These are phyloP conservation scores for Diutina mesorugosa DNA, from an alignment of 1,139 yeast species.

Conservation along the genomic window DNA sequence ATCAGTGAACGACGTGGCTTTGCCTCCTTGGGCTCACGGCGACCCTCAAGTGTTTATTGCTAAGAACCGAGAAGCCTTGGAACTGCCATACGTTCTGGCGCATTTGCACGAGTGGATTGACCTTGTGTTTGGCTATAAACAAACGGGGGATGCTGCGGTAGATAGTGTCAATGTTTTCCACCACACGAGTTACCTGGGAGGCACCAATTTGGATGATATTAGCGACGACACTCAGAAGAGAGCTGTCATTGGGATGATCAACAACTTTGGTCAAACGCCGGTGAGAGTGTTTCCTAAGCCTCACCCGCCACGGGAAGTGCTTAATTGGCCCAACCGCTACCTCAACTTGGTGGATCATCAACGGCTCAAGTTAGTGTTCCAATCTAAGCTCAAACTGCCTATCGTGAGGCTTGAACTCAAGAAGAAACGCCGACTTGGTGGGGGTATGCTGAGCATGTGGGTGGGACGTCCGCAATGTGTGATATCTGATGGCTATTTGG, in stretches of 20 bases:
- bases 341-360: constrained; percentile 14
- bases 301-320: constrained; percentile 40
- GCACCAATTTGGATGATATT: constrained; percentile 60
- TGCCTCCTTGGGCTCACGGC: constrained; percentile 76
- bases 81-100: constrained; percentile 65
- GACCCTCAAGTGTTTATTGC: constrained; percentile 62
- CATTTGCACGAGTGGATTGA: constrained; percentile 77
- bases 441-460: constrained; percentile 19
- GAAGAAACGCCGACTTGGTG: constrained; percentile 8
- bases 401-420: constrained; percentile 28
- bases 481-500: constrained; percentile 24
- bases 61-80: constrained; percentile 70
- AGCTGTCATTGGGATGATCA: constrained; percentile 72
- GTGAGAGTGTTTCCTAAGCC: constrained; percentile 50
- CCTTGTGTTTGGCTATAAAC: constrained; percentile 67
- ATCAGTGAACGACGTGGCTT: constrained; percentile 41
- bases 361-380: constrained; percentile 10
- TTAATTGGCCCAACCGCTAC: constrained; percentile 22
- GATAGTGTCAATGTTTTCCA: constrained; percentile 64
- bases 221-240: constrained; percentile 59
- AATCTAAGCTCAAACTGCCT: constrained; percentile 21
- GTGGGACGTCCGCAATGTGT: constrained; percentile 29
- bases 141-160: constrained; percentile 57
- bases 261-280: constrained; percentile 88
- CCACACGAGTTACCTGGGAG: constrained; percentile 72